phyloP scores from a whole-genome alignment of 176 grass and related monocot species.

The Zizania latifolia region DNA sequence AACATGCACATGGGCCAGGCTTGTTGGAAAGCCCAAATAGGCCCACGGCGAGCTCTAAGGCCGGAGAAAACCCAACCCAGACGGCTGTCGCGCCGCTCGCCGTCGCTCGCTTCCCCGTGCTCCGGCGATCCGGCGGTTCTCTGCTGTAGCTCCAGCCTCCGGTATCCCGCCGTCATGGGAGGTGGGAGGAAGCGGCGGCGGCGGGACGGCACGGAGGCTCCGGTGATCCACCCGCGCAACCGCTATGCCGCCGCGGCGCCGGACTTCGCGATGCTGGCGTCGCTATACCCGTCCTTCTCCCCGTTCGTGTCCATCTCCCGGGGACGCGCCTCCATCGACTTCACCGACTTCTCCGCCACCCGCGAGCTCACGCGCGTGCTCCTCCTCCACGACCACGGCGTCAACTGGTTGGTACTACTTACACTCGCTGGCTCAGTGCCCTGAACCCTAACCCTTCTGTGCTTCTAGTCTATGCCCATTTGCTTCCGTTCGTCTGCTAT shows the following conservation, averaged over 20 bases:
- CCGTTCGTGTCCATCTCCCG: conserved; percentile 51
- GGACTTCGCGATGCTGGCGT: conserved; percentile 64
- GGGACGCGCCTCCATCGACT: conserved; percentile 47
- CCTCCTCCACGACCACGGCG: conserved; percentile 84
- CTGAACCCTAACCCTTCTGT: neutral
- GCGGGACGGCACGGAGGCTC: conserved; percentile 31
- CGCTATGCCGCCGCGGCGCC: conserved; percentile 68
- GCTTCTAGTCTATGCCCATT: neutral
- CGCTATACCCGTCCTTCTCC: conserved; percentile 78
- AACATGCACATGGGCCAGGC: neutral
- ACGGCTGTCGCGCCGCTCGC: neutral
- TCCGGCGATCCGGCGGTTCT: neutral
- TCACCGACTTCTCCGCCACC: conserved; percentile 52
- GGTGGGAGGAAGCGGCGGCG: conserved; percentile 38
- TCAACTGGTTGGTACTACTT: conserved; percentile 47
- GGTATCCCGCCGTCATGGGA: conserved; percentile 7
- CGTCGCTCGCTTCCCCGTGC: neutral
- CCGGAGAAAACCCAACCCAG: neutral
- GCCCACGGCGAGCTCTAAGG: neutral
- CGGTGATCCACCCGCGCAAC: conserved; percentile 68
- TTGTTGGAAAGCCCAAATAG: neutral
- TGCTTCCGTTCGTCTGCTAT: neutral
- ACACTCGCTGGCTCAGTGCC: neutral
- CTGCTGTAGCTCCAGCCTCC: neutral
- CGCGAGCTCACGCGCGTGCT: conserved; percentile 91